These are phyloP conservation scores for Cordyceps tenuipes DNA, from an alignment of 2,329 filamentous ascomycete species.

Conservation along the genomic window DNA sequence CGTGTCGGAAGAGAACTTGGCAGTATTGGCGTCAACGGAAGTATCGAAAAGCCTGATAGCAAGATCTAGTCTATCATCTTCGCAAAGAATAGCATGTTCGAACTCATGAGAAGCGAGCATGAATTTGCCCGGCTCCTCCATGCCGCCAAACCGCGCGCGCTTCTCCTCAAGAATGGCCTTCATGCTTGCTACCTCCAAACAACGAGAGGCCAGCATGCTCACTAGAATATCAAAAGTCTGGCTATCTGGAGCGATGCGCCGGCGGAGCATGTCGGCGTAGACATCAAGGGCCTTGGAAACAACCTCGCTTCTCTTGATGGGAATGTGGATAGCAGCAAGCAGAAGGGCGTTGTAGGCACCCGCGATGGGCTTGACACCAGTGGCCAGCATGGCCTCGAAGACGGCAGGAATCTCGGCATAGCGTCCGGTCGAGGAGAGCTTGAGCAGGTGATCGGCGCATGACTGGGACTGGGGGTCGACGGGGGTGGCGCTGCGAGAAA, in stretches of 20 bases:
- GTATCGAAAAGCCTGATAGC: slow-evolving; percentile 80
- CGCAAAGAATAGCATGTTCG: slow-evolving; percentile 75
- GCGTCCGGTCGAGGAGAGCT: slow-evolving; percentile 61
- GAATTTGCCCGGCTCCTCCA: slow-evolving; percentile 76
- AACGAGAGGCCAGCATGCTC: slow-evolving; percentile 69
- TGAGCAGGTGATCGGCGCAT: slow-evolving; percentile 71
- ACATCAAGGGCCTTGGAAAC: slow-evolving; percentile 89
- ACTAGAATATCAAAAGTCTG: slow-evolving; percentile 86
- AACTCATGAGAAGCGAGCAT: slow-evolving; percentile 83
- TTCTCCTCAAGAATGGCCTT: slow-evolving; percentile 72
- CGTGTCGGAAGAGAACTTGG: slow-evolving; percentile 67
- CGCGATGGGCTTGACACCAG: slow-evolving; percentile 71
- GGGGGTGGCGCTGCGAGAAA: slow-evolving; percentile 51
- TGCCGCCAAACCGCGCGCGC: slow-evolving; percentile 73
- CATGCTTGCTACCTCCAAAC: slow-evolving; percentile 66
- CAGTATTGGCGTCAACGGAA: slow-evolving; percentile 55
- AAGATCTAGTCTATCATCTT: slow-evolving; percentile 79
- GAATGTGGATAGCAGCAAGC: slow-evolving; percentile 74
- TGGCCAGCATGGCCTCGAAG: slow-evolving; percentile 82
- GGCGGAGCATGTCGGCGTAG: slow-evolving; percentile 90
- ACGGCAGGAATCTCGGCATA: slow-evolving; percentile 84
- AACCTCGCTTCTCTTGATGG: slow-evolving; percentile 69
- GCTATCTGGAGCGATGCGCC: slow-evolving; percentile 71
- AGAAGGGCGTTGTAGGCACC: slow-evolving; percentile 89
- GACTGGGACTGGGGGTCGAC: slow-evolving; percentile 57